phyloP scores from a whole-genome alignment of 73 alveolate species.

The Tetrahymena malaccensis region DNA sequence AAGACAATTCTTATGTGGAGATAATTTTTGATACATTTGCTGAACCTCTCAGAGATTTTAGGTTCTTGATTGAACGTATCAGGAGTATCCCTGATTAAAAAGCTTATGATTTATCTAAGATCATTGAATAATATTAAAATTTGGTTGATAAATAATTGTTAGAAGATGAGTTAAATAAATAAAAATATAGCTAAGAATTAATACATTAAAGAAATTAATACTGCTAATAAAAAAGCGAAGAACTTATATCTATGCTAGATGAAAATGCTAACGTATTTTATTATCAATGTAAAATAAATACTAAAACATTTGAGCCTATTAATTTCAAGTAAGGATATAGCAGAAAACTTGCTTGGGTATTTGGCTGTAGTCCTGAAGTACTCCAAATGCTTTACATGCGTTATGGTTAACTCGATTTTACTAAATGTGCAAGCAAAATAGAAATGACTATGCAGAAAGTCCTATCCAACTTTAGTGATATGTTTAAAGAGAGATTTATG shows the following conservation, averaged over 20 bases:
- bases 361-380: background rate
- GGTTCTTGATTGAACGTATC: background rate
- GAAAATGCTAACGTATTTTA: background rate
- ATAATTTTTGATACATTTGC: background rate
- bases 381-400: background rate
- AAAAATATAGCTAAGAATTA: background rate
- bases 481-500: background rate
- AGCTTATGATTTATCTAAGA: background rate
- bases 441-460: background rate
- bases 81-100: background rate
- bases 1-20: background rate
- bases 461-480: background rate
- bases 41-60: background rate
- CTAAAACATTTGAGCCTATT: background rate
- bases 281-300: background rate
- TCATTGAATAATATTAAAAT: background rate
- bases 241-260: background rate
- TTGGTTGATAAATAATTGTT: background rate
- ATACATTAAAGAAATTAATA: background rate
- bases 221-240: background rate
- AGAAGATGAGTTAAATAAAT: background rate
- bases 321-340: background rate
- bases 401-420: background rate
- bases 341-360: background rate
- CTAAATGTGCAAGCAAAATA: background rate